These are phyloP conservation scores for Pichia kluyveri DNA, from an alignment of 805 yeast genomes.

Conservation along the genomic window DNA sequence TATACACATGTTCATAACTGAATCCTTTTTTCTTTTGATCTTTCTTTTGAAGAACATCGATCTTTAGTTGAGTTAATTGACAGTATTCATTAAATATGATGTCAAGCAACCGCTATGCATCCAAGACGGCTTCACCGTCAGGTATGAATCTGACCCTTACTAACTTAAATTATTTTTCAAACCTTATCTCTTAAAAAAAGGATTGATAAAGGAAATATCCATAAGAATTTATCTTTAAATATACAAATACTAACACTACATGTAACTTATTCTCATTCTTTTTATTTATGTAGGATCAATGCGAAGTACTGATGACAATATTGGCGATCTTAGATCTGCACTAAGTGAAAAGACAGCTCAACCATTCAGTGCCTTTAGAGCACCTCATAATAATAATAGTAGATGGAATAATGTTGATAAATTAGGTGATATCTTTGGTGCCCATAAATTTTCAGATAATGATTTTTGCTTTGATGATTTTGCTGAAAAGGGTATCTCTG, in stretches of 20 bases:
- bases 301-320: background rate
- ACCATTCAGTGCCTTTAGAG: constrained; percentile 34
- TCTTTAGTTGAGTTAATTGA: background rate
- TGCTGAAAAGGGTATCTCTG: constrained; percentile 28
- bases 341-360: constrained; percentile 22
- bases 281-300: background rate
- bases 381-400: constrained; percentile 35
- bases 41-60: background rate
- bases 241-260: background rate
- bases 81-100: background rate
- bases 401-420: constrained; percentile 35
- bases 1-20: too few species aligned
- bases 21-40: too few species aligned
- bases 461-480: constrained; percentile 24
- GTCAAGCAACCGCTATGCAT: background rate
- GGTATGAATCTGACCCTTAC: constrained; percentile 3
- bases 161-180: background rate
- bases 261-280: background rate
- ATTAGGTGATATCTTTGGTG: constrained; percentile 26
- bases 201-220: too few species aligned
- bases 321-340: constrained; percentile 13
- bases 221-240: too few species aligned
- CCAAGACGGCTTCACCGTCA: constrained; percentile 1
- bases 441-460: constrained; percentile 21
- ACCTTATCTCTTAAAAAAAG: background rate